A percentile compares a stretch with the other conserved stretches of the same genome.
phyloP scores from a whole-genome alignment of 2,329 filamentous ascomycete species.

The Penicillium brasilianum region DNA sequence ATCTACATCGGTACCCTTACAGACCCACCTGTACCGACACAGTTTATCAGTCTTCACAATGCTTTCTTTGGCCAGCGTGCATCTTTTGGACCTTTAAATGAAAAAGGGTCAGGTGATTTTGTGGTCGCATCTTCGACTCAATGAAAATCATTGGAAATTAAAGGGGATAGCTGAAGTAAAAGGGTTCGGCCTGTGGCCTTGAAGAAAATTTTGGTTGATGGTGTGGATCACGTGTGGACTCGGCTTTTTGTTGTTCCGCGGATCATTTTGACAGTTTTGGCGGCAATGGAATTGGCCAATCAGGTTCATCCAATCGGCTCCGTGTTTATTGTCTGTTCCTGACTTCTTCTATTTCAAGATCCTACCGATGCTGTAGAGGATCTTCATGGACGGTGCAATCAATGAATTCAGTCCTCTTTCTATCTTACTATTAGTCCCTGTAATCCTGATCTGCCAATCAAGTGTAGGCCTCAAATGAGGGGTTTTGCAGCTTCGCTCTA shows the following conservation, averaged over 20 bases:
- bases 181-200: background rate
- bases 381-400: background rate
- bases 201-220: background rate
- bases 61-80: background rate
- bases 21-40: background rate
- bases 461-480: background rate
- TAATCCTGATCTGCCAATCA: background rate
- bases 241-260: background rate
- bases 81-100: background rate
- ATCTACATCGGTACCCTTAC: background rate
- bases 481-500: background rate
- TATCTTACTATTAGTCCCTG: background rate
- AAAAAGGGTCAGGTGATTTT: background rate
- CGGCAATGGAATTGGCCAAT: background rate
- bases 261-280: background rate
- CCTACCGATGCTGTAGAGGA: background rate
- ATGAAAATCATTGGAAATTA: background rate
- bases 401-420: background rate
- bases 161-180: background rate
- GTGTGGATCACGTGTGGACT: slow-evolving; percentile 2
- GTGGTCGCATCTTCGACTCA: background rate
- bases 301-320: background rate
- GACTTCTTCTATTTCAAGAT: background rate
- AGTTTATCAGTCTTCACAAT: background rate
- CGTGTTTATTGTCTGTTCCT: background rate